Percentiles rank a stretch among this genome's conserved stretches.
These are phyloP conservation scores for Anthracocystis setariae DNA, from an alignment of 1,284 basidiomycete genomes.

Conservation along the genomic window DNA sequence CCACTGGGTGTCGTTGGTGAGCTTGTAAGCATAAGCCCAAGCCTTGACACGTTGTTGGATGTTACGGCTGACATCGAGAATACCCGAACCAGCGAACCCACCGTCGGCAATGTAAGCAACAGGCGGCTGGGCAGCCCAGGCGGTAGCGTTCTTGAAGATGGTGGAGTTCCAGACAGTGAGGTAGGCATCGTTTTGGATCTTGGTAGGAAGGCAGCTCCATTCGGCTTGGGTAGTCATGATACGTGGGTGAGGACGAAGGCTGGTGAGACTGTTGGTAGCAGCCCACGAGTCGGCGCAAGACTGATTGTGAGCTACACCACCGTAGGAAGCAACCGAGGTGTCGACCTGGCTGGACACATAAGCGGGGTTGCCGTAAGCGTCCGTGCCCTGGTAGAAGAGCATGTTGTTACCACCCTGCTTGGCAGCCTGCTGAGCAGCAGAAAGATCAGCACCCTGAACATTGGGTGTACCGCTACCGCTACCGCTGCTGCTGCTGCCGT, in stretches of 20 bases:
- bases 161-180: conserved; percentile 87
- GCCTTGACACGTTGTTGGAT: conserved; percentile 92
- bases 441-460: conserved; percentile 44
- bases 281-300: conserved; percentile 61
- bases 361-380: conserved; percentile 81
- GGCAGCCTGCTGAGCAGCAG: conserved; percentile 75
- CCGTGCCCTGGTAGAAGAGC: conserved; percentile 73
- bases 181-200: conserved; percentile 87
- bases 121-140: conserved; percentile 73
- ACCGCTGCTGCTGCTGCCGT: conserved; percentile 61
- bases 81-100: conserved; percentile 76
- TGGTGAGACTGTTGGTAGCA: conserved; percentile 75
- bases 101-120: conserved; percentile 83
- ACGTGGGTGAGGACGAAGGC: conserved; percentile 82
- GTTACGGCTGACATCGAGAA: conserved; percentile 89
- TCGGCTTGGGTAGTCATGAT: conserved; percentile 91
- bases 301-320: conserved; percentile 26
- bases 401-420: conserved; percentile 76
- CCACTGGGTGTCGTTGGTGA: conserved; percentile 91
- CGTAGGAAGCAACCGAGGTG: conserved; percentile 38
- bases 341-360: conserved; percentile 83
- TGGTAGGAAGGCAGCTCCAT: conserved; percentile 81
- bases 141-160: conserved; percentile 87
- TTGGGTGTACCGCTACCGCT: conserved; percentile 34
- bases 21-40: conserved; percentile 87